Percentiles rank a stretch among this genome's conserved stretches.
Conservation (phyloP, 371 early-diverging fungal genomes). For the Mortierella sp. region DNA sequence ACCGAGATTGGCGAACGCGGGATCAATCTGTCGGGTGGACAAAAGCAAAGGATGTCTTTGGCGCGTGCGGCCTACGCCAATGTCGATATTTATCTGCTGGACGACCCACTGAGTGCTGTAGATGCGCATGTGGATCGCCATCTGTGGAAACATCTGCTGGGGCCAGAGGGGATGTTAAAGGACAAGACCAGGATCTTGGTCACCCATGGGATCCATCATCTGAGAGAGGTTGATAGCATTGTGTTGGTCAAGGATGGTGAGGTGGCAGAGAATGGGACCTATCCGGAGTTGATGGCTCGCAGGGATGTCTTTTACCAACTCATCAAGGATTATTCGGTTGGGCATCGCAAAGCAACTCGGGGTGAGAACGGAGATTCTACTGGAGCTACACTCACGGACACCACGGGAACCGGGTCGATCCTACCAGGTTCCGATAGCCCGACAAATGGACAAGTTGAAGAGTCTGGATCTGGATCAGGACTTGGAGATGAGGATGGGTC, state of each 20-base stretch:
- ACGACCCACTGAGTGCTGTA: slow-evolving; percentile 68
- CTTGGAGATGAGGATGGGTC: neutral
- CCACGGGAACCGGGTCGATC: neutral
- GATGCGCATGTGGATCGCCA: slow-evolving; percentile 90
- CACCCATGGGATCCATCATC: slow-evolving; percentile 86
- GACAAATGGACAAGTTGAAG: neutral
- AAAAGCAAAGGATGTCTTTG: slow-evolving; percentile 81
- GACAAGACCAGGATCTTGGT: slow-evolving; percentile 85
- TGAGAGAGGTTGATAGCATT: slow-evolving; percentile 70
- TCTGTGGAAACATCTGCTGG: slow-evolving; percentile 76
- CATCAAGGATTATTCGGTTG: slow-evolving; percentile 55
- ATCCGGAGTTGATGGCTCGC: slow-evolving; percentile 56
- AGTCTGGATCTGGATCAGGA: neutral
- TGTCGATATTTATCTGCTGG: slow-evolving; percentile 61
- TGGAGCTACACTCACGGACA: neutral
- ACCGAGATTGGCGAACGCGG: slow-evolving; percentile 94
- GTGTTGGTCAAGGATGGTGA: slow-evolving; percentile 73
- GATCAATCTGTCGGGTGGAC: slow-evolving; percentile 80
- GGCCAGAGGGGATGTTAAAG: slow-evolving; percentile 76
- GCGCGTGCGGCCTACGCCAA: slow-evolving; percentile 86
- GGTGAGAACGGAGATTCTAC: neutral
- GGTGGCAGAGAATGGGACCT: slow-evolving; percentile 53
- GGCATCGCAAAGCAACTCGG: slow-evolving; percentile 44
- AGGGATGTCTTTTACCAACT: slow-evolving; percentile 61
- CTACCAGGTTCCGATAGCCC: neutral